phyloP scores from a whole-genome alignment of 192 early-diverging fungal genomes.

The Coemansia sp. region DNA sequence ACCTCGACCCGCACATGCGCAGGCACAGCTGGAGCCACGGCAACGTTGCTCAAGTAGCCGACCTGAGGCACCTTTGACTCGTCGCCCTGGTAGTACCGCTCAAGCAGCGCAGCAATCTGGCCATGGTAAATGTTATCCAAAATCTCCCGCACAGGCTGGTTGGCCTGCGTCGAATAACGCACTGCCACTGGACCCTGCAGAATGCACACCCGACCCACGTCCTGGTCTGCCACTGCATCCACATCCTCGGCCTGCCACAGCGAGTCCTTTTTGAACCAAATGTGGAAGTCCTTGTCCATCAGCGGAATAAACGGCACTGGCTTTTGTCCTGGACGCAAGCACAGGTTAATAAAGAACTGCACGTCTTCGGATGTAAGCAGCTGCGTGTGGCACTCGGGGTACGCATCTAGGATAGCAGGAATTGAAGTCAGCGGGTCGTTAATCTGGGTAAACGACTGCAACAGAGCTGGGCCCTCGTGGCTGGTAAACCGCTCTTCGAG shows the following conservation, averaged over 20 bases:
- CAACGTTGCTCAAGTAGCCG: constrained; percentile 65
- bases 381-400: constrained; percentile 40
- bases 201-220: constrained; percentile 84
- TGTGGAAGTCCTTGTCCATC: constrained; percentile 91
- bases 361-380: constrained; percentile 43
- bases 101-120: constrained; percentile 75
- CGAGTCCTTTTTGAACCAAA: constrained; percentile 99
- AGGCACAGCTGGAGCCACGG: constrained; percentile 43
- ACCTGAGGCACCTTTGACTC: constrained; percentile 65
- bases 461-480: constrained; percentile 13
- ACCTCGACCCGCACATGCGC: constrained; percentile 20
- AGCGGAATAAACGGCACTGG: constrained; percentile 93
- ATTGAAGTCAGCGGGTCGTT: constrained; percentile 41
- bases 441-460: constrained; percentile 33
- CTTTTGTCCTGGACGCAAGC: constrained; percentile 65
- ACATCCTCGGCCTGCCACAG: constrained; percentile 94
- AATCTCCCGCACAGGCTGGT: constrained; percentile 90
- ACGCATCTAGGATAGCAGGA: constrained; percentile 16
- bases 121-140: constrained; percentile 82
- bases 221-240: constrained; percentile 84
- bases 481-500: constrained; percentile 83
- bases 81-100: constrained; percentile 71
- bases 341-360: constrained; percentile 47
- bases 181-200: constrained; percentile 90
- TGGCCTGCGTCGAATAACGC: constrained; percentile 71